Percentiles rank a stretch among this genome's conserved stretches.
Evolutionary conservation across 148 eudicot genomes (phyloP).

Genomic region (Rhododendron ferrugineum): DNA sequence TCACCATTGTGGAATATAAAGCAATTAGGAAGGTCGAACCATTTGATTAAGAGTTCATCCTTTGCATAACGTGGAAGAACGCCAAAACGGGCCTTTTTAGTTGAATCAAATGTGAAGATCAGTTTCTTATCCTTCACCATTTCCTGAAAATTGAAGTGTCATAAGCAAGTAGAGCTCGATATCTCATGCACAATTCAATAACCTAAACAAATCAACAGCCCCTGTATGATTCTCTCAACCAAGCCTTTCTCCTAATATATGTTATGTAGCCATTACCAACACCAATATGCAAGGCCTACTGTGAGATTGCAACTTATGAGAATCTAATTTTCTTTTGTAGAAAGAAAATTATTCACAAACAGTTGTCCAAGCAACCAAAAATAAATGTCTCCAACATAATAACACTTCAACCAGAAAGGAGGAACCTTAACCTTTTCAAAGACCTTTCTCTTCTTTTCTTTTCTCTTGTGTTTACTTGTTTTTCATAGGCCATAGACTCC

Average conservation of each 20-base stretch:
- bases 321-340: neutral
- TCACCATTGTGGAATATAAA: slow-evolving; percentile 95
- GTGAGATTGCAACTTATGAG: neutral
- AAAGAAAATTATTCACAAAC: neutral
- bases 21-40: slow-evolving; percentile 98
- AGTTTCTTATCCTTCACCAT: slow-evolving; percentile 84
- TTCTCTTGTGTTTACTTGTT: neutral
- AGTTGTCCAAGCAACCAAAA: neutral
- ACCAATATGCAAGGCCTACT: neutral
- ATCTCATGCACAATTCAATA: slow-evolving; percentile 8
- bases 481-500: neutral
- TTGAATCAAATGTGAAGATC: slow-evolving; percentile 63
- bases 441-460: neutral
- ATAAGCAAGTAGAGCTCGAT: neutral
- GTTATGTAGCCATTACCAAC: neutral
- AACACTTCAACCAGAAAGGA: neutral
- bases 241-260: neutral
- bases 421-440: neutral
- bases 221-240: neutral
- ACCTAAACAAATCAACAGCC: neutral
- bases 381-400: neutral
- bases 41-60: slow-evolving; percentile 79
- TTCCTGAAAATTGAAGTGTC: slow-evolving; percentile 44
- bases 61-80: slow-evolving; percentile 86
- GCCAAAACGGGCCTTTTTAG: slow-evolving; percentile 84